These are phyloP conservation scores for Discostella pseudostelligera DNA, from an alignment of 108 stramenopile genomes.

Conservation along the genomic window DNA sequence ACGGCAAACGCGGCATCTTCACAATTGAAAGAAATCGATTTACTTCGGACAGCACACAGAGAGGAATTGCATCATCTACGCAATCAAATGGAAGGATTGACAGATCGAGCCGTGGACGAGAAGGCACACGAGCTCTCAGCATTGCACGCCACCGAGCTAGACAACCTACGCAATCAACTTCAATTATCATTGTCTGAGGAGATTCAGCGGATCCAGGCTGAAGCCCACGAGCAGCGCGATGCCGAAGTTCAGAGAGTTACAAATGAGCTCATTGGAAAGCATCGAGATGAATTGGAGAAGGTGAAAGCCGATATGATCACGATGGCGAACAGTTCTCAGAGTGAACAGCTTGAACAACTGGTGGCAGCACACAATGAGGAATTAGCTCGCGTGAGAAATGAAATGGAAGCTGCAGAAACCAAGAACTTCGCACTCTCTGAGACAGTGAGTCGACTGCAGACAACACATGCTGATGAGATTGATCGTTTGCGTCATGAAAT, in stretches of 20 bases:
- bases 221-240: constrained; percentile 9
- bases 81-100: constrained; percentile 1
- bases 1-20: no score
- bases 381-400: constrained; percentile 24
- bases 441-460: constrained; percentile 11
- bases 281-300: constrained; percentile 15
- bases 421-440: neutral
- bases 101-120: constrained; percentile 25
- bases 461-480: constrained; percentile 12
- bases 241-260: constrained; percentile 10
- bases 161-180: constrained; percentile 23
- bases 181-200: constrained; percentile 16
- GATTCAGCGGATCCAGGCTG: constrained; percentile 10
- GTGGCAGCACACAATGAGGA: constrained; percentile 21
- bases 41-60: constrained; percentile 1
- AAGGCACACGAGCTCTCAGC: constrained; percentile 41
- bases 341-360: constrained; percentile 18
- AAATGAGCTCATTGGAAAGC: constrained; percentile 11
- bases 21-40: neutral
- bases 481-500: neutral
- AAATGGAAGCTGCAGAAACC: constrained; percentile 20
- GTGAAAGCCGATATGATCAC: constrained; percentile 15
- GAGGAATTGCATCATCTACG: constrained; percentile 1
- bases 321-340: constrained; percentile 18
- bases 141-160: constrained; percentile 19